Base-by-base conservation (phyloP, 129 eudicot species). In the Deinandra increscens region DNA sequence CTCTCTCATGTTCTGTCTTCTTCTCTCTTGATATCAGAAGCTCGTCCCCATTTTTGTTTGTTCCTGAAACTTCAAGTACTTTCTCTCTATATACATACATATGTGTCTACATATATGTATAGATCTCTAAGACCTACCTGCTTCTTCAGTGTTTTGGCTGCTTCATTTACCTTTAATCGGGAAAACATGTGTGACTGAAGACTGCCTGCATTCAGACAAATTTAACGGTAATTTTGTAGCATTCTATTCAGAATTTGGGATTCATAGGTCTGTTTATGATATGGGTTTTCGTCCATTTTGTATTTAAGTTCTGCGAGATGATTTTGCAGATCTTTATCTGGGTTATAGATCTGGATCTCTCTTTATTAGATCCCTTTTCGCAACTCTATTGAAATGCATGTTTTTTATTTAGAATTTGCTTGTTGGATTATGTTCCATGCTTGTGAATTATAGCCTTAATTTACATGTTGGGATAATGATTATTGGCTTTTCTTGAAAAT, bases 21-120 rank as follows among this genome's bases (percentile, higher is more conserved):
- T 67, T 66, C 61, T 65, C 63, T 65, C 63, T 76, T 42, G 20
- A 64, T 64, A 63, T 14, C 43, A n/a, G 67, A 74, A 62, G 55
- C 72, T 76, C 81, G 66, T 64, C 72, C 63, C 77, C 77, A 78
- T 71, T 71, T 75, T 71, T 26, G 31, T 36, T 36, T 51, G 64
- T 63, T 48, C 77, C 78, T 78, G 76, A 71, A 55, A 78, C 66
- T 66, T 54, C 79, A 81, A 83, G 84, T 84, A 74, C 76, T 54
- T 42, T 70, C 53, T 80, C 68, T 75, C 70, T 49, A 6, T 11
- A 5, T 23, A 0, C 18, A 1, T 50, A 4, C 10, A 53, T 53
- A 20, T 53, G 20, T 53, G 60, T 22, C 17, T 55, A 29, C 26
- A 14, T 58, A 31, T 58, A 29, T 63, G 45, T 44, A 20, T 50